These are phyloP conservation scores for Xylariaceae sp. DNA, from an alignment of 2,329 filamentous ascomycete species.

Conservation along the genomic window DNA sequence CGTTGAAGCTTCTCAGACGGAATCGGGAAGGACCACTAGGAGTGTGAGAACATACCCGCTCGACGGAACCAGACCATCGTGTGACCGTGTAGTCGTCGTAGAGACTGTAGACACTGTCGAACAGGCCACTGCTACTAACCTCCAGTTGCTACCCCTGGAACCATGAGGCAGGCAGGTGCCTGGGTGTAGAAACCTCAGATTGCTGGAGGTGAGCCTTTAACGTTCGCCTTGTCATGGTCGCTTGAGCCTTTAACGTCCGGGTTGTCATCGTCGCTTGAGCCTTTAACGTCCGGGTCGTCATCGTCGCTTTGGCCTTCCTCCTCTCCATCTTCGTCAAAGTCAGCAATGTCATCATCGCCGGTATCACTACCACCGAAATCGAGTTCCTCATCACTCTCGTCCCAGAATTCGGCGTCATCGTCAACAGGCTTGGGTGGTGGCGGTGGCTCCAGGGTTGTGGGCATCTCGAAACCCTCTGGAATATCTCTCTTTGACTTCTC, in stretches of 20 bases:
- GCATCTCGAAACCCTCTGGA: conserved; percentile 75
- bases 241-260: no score
- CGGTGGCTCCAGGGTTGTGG: conserved; percentile 60
- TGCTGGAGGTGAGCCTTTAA: conserved; percentile 27
- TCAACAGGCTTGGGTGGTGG: conserved; percentile 58
- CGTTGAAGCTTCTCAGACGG: neutral
- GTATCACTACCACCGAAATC: conserved; percentile 74
- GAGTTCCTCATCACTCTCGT: conserved; percentile 67
- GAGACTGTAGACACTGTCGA: no score
- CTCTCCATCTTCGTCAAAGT: conserved; percentile 48
- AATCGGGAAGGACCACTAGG: no score
- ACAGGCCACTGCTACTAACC: no score
- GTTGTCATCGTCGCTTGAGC: no score
- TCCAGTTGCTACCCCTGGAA: no score
- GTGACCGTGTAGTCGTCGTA: no score
- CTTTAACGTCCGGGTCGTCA: conserved; percentile 33
- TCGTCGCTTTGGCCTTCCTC: conserved; percentile 55
- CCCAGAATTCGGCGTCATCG: conserved; percentile 79
- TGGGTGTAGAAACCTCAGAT: no score
- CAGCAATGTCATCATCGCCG: conserved; percentile 53
- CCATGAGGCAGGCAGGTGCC: no score
- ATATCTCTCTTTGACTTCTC: conserved; percentile 73
- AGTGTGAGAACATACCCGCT: neutral
- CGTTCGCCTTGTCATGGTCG: no score
- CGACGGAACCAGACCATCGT: neutral